phyloP scores from a whole-genome alignment of 176 grass and related monocot genomes.

The Triticum dicoccoides region DNA sequence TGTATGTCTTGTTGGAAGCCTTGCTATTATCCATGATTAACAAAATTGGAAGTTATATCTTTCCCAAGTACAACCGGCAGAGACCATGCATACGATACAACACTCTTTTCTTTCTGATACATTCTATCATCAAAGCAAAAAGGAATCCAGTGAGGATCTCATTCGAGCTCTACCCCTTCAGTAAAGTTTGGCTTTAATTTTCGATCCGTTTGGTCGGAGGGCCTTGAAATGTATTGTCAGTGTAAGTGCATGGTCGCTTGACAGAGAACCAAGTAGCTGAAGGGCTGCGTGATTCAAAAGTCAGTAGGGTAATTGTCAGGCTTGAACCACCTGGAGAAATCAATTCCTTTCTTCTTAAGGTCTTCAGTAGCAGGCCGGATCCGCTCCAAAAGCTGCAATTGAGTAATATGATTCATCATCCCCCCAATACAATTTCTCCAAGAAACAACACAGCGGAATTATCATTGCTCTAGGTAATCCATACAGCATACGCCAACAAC shows the following conservation, averaged over 20 bases:
- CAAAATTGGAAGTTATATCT: neutral
- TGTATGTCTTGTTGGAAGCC: neutral
- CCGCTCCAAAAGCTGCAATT: constrained; percentile 78
- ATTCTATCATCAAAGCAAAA: constrained; percentile 19
- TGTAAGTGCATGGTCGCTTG: constrained; percentile 15
- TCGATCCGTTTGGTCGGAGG: neutral
- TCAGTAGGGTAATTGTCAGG: constrained; percentile 70
- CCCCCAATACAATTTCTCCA: neutral
- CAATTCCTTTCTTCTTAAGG: constrained; percentile 91
- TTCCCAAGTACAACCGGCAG: neutral
- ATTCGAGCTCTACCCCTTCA: neutral
- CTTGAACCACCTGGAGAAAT: constrained; percentile 96
- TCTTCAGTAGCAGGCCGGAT: constrained; percentile 82
- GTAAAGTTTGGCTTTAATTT: neutral
- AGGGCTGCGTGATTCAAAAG: constrained; percentile 42
- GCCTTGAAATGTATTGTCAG: constrained; percentile 13
- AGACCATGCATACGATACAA: neutral
- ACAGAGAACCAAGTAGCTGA: neutral
- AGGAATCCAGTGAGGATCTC: neutral
- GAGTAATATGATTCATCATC: constrained; percentile 14
- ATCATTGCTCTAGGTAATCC: neutral
- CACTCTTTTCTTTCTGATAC: neutral
- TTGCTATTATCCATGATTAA: neutral
- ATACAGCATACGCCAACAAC: constrained; percentile 1
- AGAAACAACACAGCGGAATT: neutral